These are phyloP conservation scores for Calvatia gigantea DNA, from an alignment of 768 basidiomycete genomes.

Conservation along the genomic window DNA sequence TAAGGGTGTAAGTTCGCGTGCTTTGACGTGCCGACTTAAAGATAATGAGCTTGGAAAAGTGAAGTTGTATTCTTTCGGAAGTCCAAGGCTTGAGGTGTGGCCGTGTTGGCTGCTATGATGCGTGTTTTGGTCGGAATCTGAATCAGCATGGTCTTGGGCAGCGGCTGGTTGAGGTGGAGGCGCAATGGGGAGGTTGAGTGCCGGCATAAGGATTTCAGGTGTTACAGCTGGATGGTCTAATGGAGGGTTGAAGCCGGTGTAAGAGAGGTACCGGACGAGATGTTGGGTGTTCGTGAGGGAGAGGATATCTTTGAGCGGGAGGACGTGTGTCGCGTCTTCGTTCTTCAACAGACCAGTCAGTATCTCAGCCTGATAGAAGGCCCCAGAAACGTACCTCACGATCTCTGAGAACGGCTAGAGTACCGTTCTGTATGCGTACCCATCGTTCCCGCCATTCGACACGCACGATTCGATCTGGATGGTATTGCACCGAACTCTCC, in stretches of 20 bases:
- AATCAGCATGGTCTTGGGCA: neutral
- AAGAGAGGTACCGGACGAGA: slow-evolving; percentile 12
- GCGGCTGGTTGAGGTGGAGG: slow-evolving; percentile 4
- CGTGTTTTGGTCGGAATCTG: neutral
- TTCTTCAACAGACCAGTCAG: slow-evolving; percentile 4
- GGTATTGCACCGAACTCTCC: slow-evolving; percentile 1
- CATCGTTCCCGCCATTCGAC: slow-evolving; percentile 65
- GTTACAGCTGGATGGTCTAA: slow-evolving; percentile 2
- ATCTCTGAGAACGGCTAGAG: slow-evolving; percentile 50
- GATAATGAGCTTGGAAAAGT: neutral
- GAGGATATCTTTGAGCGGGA: slow-evolving; percentile 13
- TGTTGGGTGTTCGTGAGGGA: slow-evolving; percentile 13
- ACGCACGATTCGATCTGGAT: slow-evolving; percentile 19
- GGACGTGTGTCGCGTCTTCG: slow-evolving; percentile 10
- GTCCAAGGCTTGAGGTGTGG: neutral
- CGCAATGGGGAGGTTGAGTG: neutral
- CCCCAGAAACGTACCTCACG: slow-evolving; percentile 39
- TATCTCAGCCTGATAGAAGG: neutral
- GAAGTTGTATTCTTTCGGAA: slow-evolving; percentile 1
- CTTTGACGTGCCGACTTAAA: slow-evolving; percentile 1
- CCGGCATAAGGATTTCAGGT: neutral
- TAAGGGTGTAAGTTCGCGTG: slow-evolving; percentile 6
- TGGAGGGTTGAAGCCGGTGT: slow-evolving; percentile 6
- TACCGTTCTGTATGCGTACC: slow-evolving; percentile 57
- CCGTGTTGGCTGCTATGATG: neutral